Base-by-base conservation (phyloP, 176 grass and related monocot species). In the Eragrostis nindensis region DNA sequence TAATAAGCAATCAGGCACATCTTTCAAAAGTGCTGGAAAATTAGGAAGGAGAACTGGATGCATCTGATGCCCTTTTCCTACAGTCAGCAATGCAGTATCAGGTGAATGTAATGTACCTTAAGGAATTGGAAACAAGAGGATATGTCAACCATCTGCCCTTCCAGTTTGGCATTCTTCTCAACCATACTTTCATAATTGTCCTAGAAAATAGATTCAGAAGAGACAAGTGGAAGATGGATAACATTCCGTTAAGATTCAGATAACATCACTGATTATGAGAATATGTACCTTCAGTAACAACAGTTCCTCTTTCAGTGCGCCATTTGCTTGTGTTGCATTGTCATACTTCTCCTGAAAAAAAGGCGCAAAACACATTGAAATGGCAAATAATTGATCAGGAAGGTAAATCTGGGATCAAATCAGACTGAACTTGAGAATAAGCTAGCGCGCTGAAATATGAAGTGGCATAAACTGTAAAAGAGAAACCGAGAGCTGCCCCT, bases 131-230 rank as follows among this genome's bases (percentile, higher is more conserved):
- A 78, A 55, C 60, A 76, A n/a, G 30, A 78, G 81, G 81, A 88
- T 9, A 93, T 25, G 17, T 68, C 45, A 63, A 67, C 29, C 65
- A 88, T 62, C 67, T 90, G 73, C 38, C 60, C 45, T 53, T 93
- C 84, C 36, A 93, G 26, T 80, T 80, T 88, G 38, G 43, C 56
- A 65, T 87, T 79, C 75, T 90, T 83, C 70, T 82, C 83, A 73
- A 85, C 36, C 68, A 87, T 47, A 55, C 25, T 77, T 17, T 78
- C 83, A 55, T 78, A 86, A 22, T 75, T 93, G 39, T 93, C 87
- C 91, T 93, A 60, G 27, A 77, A 78, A 80, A 71, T 17, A 86
- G 29, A 62, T 63, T 21, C 25, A 50, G 5, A 75, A 70, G 49
- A 73, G 16, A 53, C 53, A 73, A 19, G 39, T 7, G 18, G 6